Conservation (phyloP, 768 basidiomycete genomes). For the Boletus rubroflammeus region DNA sequence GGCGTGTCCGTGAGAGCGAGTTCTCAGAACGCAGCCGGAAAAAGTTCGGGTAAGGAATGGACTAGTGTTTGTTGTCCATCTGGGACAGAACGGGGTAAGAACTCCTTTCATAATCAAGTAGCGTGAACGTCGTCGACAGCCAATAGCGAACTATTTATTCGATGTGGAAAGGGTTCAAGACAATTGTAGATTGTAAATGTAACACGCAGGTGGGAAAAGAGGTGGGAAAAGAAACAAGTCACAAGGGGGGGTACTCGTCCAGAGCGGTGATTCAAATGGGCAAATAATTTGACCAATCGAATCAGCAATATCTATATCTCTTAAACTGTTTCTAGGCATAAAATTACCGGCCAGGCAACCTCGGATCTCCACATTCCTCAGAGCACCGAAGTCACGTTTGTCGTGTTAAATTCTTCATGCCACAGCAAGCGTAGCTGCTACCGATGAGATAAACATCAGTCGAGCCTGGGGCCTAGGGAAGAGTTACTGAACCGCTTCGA, state of each 20-base stretch:
- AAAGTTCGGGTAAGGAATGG: background rate
- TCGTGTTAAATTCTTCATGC: too few species aligned
- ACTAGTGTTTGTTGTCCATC: background rate
- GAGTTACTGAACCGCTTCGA: background rate
- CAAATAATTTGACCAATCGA: background rate
- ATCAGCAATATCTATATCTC: background rate
- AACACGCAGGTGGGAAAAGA: too few species aligned
- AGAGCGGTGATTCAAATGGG: too few species aligned
- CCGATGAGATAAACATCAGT: background rate
- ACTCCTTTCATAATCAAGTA: background rate
- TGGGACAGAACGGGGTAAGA: background rate
- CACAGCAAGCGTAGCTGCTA: background rate
- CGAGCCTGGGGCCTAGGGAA: too few species aligned
- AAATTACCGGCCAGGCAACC: too few species aligned
- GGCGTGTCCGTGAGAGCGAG: background rate
- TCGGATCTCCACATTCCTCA: background rate
- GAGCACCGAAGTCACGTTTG: too few species aligned
- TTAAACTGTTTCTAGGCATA: background rate
- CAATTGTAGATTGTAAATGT: too few species aligned
- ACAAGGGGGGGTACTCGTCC: too few species aligned
- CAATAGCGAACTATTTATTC: background rate
- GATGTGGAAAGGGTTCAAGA: background rate
- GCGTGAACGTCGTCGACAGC: background rate
- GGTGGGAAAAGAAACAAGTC: background rate
- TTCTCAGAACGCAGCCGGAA: background rate